These are phyloP conservation scores for Pholiota molesta DNA, from an alignment of 768 basidiomycete species.

Conservation along the genomic window DNA sequence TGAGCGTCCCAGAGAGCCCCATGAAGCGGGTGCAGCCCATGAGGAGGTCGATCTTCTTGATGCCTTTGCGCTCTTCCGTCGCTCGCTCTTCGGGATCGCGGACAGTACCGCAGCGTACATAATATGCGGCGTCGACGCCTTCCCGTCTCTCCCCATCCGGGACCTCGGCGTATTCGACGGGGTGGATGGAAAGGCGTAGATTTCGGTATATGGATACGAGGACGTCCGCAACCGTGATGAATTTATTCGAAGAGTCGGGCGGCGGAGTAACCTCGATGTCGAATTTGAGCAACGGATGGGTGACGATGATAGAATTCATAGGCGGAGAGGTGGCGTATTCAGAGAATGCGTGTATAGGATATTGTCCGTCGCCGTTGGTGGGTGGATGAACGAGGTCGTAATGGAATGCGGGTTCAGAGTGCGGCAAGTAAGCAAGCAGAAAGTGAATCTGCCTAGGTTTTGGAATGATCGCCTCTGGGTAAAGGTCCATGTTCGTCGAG, in stretches of 20 bases:
- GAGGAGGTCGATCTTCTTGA: slow-evolving; percentile 61
- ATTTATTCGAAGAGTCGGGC: slow-evolving; percentile 27
- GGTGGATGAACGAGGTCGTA: slow-evolving; percentile 43
- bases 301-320: slow-evolving; percentile 35
- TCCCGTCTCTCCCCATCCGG: slow-evolving; percentile 33
- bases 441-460: slow-evolving; percentile 44
- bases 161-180: slow-evolving; percentile 44
- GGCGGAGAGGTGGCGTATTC: slow-evolving; percentile 49
- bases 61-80: slow-evolving; percentile 47
- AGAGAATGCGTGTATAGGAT: slow-evolving; percentile 34
- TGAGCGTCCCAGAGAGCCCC: slow-evolving; percentile 49
- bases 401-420: slow-evolving; percentile 32
- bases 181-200: slow-evolving; percentile 49
- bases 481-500: slow-evolving; percentile 25
- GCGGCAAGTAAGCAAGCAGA: slow-evolving; percentile 41
- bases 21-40: slow-evolving; percentile 47
- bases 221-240: slow-evolving; percentile 52
- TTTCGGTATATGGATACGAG: slow-evolving; percentile 46
- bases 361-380: slow-evolving; percentile 21
- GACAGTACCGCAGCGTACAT: slow-evolving; percentile 39
- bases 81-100: slow-evolving; percentile 30
- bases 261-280: slow-evolving; percentile 37
- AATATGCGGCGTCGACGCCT: slow-evolving; percentile 50
- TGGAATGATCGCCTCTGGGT: slow-evolving; percentile 23
- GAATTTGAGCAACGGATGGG: slow-evolving; percentile 34